Base-by-base conservation (phyloP, 2,329 filamentous ascomycete species). In the Aspergillus versicolor region DNA sequence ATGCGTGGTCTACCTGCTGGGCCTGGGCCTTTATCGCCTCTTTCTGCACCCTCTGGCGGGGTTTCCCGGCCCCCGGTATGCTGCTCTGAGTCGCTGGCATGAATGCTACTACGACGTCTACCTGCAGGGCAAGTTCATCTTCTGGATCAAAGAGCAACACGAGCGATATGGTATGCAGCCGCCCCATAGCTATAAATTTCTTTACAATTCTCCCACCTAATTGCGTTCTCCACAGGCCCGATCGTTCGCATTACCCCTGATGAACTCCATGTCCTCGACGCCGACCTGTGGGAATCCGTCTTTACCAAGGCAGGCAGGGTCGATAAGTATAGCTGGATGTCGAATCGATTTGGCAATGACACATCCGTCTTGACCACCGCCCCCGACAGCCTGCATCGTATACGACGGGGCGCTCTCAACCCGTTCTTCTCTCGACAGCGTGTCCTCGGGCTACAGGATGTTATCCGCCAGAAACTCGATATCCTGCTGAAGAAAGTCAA, bases 391-490 rank as follows among this genome's bases (percentile, higher is more conserved):
- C 59, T 71, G 12, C 77, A 80, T 57, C 73, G 75, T 4, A 65
- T 68, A n/a, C 70, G 77, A 9, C 73, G 77, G 22, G 68, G 61
- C 5, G 71, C 73, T 1, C 57, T 80, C 37, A 77, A 73, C 45
- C 72, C 72, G 0, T 80, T 77, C 67, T 80, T 79, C 62, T 76
- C 76, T 2, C 70, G 68, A 32, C 67, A 68, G 7, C 69, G 70
- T 13, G 70, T 79, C 17, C 57, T 63, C 5, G 58, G 60, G 6
- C 64, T 77, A 3, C 69, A 75, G 41, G 69, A 68, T 3, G 56
- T 61, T 52, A 63, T 63, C 48, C 59, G 61, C 19, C 52, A 57
- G 13, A 58, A 60, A 24, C 52, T 63, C 5, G 43, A 52, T 8
- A 48, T 52, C n/a, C 49, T 63, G 22, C 54, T 58, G 22, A n/a